These are phyloP conservation scores for Prunus yedoensis DNA, from an alignment of 331 rosid genomes.

Conservation along the genomic window DNA sequence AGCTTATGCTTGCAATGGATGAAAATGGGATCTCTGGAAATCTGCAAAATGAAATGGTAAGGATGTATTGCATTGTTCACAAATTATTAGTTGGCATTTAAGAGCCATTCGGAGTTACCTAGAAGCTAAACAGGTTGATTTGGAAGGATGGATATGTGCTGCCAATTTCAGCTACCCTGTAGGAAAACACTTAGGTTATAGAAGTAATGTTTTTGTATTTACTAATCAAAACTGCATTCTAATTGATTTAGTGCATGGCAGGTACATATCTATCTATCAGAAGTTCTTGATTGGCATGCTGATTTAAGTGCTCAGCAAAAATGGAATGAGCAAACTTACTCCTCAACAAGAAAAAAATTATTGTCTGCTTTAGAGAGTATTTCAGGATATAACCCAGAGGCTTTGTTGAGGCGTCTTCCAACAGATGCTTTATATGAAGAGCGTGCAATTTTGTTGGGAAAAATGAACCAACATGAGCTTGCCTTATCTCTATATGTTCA, in stretches of 20 bases:
- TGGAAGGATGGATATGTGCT: neutral
- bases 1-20: constrained; percentile 96
- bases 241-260: constrained; percentile 39
- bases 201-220: neutral
- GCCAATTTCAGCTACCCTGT: neutral
- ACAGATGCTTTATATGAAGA: constrained; percentile 88
- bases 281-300: constrained; percentile 91
- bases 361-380: constrained; percentile 77
- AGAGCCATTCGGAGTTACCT: neutral
- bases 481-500: constrained; percentile 89
- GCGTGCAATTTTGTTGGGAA: constrained; percentile 86
- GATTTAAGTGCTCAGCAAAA: constrained; percentile 67
- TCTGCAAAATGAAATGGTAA: constrained; percentile 98
- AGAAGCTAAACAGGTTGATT: neutral
- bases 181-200: neutral
- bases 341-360: constrained; percentile 80
- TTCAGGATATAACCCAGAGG: constrained; percentile 84
- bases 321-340: constrained; percentile 85
- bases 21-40: constrained; percentile 88
- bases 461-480: constrained; percentile 94
- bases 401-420: constrained; percentile 80
- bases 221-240: constrained; percentile 18
- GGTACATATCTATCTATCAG: constrained; percentile 87
- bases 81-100: neutral
- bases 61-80: neutral